Evolutionary conservation across 1,139 yeast genomes (phyloP).

Genomic region (Magnusiomyces suaveolens): DNA sequence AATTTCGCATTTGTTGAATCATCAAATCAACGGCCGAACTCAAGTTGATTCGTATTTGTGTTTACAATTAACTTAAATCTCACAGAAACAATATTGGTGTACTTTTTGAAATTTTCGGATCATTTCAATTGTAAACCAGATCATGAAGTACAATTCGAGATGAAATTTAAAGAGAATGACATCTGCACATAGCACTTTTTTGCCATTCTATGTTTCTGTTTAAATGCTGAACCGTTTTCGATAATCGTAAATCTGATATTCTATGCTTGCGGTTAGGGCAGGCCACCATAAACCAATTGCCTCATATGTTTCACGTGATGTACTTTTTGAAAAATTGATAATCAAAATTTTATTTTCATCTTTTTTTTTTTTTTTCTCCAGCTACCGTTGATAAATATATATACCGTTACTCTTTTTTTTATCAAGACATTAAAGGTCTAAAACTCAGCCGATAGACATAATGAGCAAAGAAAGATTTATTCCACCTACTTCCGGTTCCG

Average conservation of each 20-base stretch:
- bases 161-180: no score
- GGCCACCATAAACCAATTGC: not conserved
- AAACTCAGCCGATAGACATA: not conserved
- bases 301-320: not conserved
- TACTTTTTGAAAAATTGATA: not conserved
- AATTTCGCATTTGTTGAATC: no score
- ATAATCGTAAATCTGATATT: not conserved
- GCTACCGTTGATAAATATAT: no score
- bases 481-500: constrained; percentile 64
- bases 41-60: not conserved
- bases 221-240: not conserved
- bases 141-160: no score
- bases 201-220: no score
- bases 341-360: not conserved
- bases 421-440: not conserved
- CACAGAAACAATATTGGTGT: not conserved
- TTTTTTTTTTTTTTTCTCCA: no score
- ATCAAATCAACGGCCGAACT: no score
- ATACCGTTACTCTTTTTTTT: not conserved
- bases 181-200: no score
- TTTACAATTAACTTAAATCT: not conserved
- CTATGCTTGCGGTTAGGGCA: not conserved
- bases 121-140: no score
- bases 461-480: constrained; percentile 79
- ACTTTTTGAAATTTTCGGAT: no score